These are phyloP conservation scores for Scutellaria baicalensis DNA, from an alignment of 257 asterid species.

Conservation along the genomic window DNA sequence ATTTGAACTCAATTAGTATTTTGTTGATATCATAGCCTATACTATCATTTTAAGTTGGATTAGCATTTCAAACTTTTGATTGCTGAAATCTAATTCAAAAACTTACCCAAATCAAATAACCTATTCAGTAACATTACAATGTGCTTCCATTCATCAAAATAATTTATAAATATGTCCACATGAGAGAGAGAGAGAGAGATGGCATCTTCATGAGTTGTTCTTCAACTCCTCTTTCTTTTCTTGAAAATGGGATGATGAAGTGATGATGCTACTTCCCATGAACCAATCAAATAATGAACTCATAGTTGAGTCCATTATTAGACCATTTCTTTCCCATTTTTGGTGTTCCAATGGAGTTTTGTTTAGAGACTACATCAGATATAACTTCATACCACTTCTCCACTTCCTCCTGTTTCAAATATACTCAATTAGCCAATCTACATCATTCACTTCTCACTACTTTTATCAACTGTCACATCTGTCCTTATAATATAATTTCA, in stretches of 20 bases:
- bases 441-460: too few relatives aligned
- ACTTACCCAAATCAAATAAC: too few relatives aligned
- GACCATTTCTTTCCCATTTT: constrained; percentile 11
- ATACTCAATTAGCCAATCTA: neutral
- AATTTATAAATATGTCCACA: neutral
- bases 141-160: neutral
- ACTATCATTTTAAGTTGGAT: too few relatives aligned
- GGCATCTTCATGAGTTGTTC: constrained; percentile 37
- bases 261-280: constrained; percentile 25
- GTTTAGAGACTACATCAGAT: constrained; percentile 6
- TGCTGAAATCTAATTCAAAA: too few relatives aligned
- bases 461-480: too few relatives aligned
- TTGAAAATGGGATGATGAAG: constrained; percentile 22
- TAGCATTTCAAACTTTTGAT: too few relatives aligned
- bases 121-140: too few relatives aligned
- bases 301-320: constrained; percentile 19
- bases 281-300: constrained; percentile 32
- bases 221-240: constrained; percentile 34
- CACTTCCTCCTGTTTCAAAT: constrained; percentile 45
- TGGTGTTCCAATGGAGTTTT: constrained; percentile 25
- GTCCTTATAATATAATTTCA: too few relatives aligned
- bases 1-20: too few relatives aligned
- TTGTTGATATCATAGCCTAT: too few relatives aligned
- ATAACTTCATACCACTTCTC: constrained; percentile 40
- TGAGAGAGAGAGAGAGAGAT: constrained; percentile 10